Evolutionary conservation across 2,329 filamentous ascomycete genomes (phyloP).

Genomic region (Fusarium tanahbumbuense): DNA sequence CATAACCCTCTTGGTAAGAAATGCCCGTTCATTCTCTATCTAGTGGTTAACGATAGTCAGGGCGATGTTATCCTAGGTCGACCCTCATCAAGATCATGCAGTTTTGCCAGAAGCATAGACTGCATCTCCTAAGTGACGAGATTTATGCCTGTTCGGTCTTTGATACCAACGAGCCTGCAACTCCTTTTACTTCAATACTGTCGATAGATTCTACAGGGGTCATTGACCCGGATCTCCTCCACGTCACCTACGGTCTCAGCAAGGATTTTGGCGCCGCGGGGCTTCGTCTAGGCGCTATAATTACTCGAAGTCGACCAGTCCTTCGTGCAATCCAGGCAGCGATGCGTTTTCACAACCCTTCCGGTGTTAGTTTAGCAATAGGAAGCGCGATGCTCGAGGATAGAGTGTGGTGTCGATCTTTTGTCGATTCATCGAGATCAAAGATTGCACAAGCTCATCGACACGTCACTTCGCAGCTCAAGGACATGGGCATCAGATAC

Average conservation of each 20-base stretch:
- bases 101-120: slow-evolving; percentile 60
- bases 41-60: slow-evolving; percentile 39
- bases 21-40: background rate
- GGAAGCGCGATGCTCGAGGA: slow-evolving; percentile 60
- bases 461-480: slow-evolving; percentile 53
- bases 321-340: slow-evolving; percentile 53
- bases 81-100: slow-evolving; percentile 58
- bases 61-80: slow-evolving; percentile 57
- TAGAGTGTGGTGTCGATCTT: slow-evolving; percentile 56
- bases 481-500: slow-evolving; percentile 57
- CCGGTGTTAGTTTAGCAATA: slow-evolving; percentile 57
- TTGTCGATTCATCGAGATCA: slow-evolving; percentile 55
- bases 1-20: slow-evolving; percentile 62
- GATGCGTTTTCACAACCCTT: slow-evolving; percentile 60
- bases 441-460: slow-evolving; percentile 56
- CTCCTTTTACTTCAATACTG: slow-evolving; percentile 61
- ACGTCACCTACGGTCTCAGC: slow-evolving; percentile 60
- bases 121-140: slow-evolving; percentile 69
- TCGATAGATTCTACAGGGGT: slow-evolving; percentile 57
- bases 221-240: slow-evolving; percentile 61
- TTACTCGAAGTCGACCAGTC: slow-evolving; percentile 53
- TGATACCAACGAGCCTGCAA: slow-evolving; percentile 48
- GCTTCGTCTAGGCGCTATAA: slow-evolving; percentile 61
- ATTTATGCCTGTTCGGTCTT: slow-evolving; percentile 67
- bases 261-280: slow-evolving; percentile 67